A percentile compares a stretch with the other conserved stretches of the same genome.
Evolutionary conservation across 139 green algal species (phyloP).

Genomic region (Chlamydomonas asymmetrica): DNA sequence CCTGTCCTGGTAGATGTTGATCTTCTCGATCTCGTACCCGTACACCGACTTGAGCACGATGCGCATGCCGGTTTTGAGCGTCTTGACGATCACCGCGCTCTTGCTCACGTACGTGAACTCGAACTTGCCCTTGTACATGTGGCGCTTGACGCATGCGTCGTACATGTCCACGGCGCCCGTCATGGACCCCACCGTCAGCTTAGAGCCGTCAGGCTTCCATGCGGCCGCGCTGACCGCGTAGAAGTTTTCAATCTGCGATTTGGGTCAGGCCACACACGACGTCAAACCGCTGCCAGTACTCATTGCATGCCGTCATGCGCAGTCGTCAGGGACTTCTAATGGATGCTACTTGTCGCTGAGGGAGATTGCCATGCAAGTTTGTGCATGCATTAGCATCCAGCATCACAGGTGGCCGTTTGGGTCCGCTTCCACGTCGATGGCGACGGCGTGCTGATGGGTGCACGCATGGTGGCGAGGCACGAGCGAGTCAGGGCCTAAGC

Average conservation of each 20-base stretch:
- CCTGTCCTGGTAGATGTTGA: slow-evolving; percentile 77
- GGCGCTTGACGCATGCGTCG: slow-evolving; percentile 68
- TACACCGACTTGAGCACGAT: slow-evolving; percentile 68
- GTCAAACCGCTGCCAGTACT: too few species aligned
- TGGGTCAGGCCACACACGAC: too few species aligned
- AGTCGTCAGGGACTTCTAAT: too few species aligned
- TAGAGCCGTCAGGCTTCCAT: slow-evolving; percentile 77
- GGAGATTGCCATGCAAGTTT: too few species aligned
- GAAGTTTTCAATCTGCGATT: slow-evolving; percentile 66
- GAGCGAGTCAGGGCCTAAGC: too few species aligned
- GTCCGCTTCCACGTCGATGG: too few species aligned
- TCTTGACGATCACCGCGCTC: slow-evolving; percentile 72
- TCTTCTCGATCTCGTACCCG: slow-evolving; percentile 68
- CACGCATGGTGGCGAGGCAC: too few species aligned
- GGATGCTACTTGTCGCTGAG: too few species aligned
- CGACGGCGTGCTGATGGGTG: too few species aligned
- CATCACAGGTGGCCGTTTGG: too few species aligned
- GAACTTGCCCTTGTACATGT: slow-evolving; percentile 74
- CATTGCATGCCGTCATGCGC: too few species aligned
- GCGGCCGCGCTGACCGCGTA: slow-evolving; percentile 64
- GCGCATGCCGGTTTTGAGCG: slow-evolving; percentile 56
- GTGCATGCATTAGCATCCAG: too few species aligned
- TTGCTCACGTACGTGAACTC: slow-evolving; percentile 84
- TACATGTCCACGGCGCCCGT: slow-evolving; percentile 77
- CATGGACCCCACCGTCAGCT: slow-evolving; percentile 65